A percentile compares a stretch with the other conserved stretches of the same genome.
These are phyloP conservation scores for Thelonectria olida DNA, from an alignment of 2,329 filamentous ascomycete species.

Conservation along the genomic window DNA sequence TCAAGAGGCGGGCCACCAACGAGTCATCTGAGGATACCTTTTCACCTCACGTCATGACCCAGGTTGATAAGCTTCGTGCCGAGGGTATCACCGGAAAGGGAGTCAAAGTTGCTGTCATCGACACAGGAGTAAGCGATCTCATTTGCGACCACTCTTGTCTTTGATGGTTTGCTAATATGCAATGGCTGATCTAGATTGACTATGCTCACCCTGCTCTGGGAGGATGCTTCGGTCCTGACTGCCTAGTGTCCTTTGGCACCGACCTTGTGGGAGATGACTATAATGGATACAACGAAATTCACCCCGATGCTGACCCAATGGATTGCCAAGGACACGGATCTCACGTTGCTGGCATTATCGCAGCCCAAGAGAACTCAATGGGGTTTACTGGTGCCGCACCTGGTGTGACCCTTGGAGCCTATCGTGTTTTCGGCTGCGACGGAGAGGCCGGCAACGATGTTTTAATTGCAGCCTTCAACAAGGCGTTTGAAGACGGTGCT, in stretches of 20 bases:
- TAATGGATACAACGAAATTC: conserved; percentile 49
- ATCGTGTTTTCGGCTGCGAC: conserved; percentile 65
- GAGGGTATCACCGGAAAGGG: conserved; percentile 60
- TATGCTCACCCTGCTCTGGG: conserved; percentile 71
- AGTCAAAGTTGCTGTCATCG: conserved; percentile 62
- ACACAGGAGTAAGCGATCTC: conserved; percentile 58
- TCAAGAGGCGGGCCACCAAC: conserved; percentile 29
- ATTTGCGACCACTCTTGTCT: neutral
- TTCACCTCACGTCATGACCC: conserved; percentile 63
- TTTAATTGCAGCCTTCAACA: conserved; percentile 67
- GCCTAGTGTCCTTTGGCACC: conserved; percentile 64
- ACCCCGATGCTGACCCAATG: conserved; percentile 61
- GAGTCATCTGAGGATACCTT: conserved; percentile 48
- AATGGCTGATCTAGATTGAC: too few species aligned
- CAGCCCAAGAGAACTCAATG: conserved; percentile 61
- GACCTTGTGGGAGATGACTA: conserved; percentile 69
- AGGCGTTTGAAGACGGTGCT: conserved; percentile 67
- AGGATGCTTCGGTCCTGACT: conserved; percentile 69
- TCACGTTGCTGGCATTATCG: conserved; percentile 70
- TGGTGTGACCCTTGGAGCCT: conserved; percentile 64
- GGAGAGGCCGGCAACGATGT: conserved; percentile 63
- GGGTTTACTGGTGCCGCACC: conserved; percentile 67
- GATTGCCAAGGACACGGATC: conserved; percentile 69
- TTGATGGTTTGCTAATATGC: too few species aligned
- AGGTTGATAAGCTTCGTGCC: conserved; percentile 62